Percentiles rank a stretch among this genome's conserved stretches.
phyloP scores from a whole-genome alignment of 1,139 yeast genomes.

The Diutina pseudorugosa region DNA sequence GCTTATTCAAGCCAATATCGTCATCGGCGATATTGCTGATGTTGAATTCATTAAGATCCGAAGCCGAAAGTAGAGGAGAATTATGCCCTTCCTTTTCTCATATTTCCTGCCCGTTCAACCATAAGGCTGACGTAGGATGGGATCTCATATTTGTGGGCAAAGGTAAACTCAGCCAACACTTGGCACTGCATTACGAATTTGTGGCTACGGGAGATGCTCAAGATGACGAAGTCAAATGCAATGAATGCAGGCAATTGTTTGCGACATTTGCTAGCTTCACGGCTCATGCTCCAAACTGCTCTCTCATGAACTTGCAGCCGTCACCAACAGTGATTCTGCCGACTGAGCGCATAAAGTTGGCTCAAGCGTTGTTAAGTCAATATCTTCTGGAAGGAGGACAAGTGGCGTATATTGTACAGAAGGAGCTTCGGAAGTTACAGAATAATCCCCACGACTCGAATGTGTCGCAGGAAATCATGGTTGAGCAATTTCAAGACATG shows the following conservation, averaged over 20 bases:
- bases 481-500: background rate
- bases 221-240: background rate
- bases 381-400: background rate
- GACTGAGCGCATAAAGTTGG: background rate
- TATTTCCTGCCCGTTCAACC: background rate
- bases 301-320: background rate
- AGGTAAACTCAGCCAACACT: background rate
- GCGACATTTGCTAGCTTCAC: background rate
- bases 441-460: background rate
- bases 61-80: background rate
- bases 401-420: background rate
- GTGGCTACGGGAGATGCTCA: background rate
- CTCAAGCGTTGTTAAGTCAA: background rate
- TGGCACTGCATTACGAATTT: background rate
- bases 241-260: background rate
- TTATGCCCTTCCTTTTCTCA: background rate
- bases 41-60: background rate
- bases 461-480: background rate
- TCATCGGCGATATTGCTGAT: background rate
- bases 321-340: background rate
- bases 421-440: background rate
- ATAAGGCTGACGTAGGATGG: background rate
- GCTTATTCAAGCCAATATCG: background rate
- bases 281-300: background rate
- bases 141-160: background rate